Percentiles rank a stretch among this genome's conserved stretches.
phyloP scores from a whole-genome alignment of 2,329 filamentous ascomycete genomes.

The Capronia americana region DNA sequence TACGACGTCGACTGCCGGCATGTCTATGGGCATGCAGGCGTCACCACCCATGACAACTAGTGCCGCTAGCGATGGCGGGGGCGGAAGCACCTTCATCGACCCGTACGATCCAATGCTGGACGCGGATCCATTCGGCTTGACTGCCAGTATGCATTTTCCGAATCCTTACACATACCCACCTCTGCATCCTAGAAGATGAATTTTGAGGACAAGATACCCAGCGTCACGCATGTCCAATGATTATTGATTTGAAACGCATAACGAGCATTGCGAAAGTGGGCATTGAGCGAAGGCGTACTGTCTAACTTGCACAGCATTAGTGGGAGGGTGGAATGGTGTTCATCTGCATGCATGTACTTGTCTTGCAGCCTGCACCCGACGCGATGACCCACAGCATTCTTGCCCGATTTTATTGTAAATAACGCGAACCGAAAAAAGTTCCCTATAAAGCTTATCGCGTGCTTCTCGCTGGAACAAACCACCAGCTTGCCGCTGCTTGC shows the following conservation, averaged over 20 bases:
- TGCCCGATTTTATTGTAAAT: neutral
- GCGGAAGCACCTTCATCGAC: conserved; percentile 63
- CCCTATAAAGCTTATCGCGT: neutral
- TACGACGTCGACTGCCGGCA: conserved; percentile 41
- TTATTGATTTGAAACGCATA: conserved; percentile 4
- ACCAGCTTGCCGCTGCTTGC: neutral
- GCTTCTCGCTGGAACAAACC: neutral
- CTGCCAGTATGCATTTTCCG: conserved; percentile 93
- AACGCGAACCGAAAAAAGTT: neutral
- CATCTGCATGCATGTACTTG: neutral
- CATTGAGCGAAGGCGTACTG: conserved; percentile 16
- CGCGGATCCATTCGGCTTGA: conserved; percentile 90
- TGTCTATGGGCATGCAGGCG: conserved; percentile 51
- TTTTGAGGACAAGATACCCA: neutral
- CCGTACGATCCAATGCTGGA: conserved; percentile 87
- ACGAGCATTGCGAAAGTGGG: conserved; percentile 8
- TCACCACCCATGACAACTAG: conserved; percentile 51
- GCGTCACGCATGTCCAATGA: neutral
- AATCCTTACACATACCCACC: conserved; percentile 68
- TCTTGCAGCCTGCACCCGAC: neutral
- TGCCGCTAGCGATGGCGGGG: conserved; percentile 46
- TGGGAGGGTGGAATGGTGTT: neutral
- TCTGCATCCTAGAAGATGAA: conserved; percentile 31
- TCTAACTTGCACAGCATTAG: conserved; percentile 2
- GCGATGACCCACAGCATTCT: conserved; percentile 5